A percentile compares a stretch with the other conserved stretches of the same genome.
These are phyloP conservation scores for Bruguiera parviflora DNA, from an alignment of 345 rosid genomes.

Conservation along the genomic window DNA sequence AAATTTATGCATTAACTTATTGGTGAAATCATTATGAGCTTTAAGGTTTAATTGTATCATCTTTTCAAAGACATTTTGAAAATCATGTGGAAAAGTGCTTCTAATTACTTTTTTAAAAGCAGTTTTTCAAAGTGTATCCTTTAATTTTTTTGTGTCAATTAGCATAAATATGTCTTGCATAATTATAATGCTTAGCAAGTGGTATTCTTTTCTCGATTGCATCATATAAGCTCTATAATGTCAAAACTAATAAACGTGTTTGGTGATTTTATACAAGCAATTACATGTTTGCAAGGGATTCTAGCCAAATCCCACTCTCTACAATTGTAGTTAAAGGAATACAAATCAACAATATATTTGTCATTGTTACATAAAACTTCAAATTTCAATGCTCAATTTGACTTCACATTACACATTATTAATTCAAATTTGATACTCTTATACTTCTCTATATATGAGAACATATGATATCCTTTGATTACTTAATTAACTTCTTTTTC, in stretches of 20 bases:
- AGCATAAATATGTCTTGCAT: no score
- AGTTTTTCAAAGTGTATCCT: no score
- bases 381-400: background rate
- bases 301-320: background rate
- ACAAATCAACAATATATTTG: background rate
- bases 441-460: background rate
- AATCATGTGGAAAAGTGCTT: background rate
- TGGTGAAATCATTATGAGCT: background rate
- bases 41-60: background rate
- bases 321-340: background rate
- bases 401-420: background rate
- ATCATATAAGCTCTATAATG: no score
- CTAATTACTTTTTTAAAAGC: background rate
- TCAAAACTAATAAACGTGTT: no score
- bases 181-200: no score
- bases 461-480: background rate
- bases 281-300: background rate
- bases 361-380: background rate
- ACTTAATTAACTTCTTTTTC: background rate
- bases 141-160: no score
- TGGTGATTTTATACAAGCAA: background rate
- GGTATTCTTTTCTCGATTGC: no score
- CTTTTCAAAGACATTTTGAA: no score
- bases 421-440: background rate
- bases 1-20: background rate